These are phyloP conservation scores for Colletotrichum incanum DNA, from an alignment of 2,329 filamentous ascomycete genomes.

Conservation along the genomic window DNA sequence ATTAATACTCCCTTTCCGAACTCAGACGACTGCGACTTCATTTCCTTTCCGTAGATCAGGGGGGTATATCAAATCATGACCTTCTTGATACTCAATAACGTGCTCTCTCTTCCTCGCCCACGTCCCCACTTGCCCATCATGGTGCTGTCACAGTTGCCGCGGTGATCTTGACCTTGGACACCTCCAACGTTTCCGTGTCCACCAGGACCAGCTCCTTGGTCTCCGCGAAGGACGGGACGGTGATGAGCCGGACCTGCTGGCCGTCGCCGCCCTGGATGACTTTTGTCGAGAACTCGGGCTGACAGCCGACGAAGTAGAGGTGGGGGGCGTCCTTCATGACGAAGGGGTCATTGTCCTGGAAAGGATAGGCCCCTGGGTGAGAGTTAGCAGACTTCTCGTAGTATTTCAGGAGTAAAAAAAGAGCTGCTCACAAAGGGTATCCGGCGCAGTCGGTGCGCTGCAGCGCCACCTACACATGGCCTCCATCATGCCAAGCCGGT, in stretches of 20 bases:
- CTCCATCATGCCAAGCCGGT: slow-evolving; percentile 92
- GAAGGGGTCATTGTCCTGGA: slow-evolving; percentile 93
- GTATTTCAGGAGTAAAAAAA: slow-evolving; percentile 1
- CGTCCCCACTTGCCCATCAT: background rate
- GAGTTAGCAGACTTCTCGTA: slow-evolving; percentile 28
- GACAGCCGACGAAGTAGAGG: slow-evolving; percentile 90
- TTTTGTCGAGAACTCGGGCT: slow-evolving; percentile 82
- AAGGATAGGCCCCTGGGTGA: slow-evolving; percentile 90
- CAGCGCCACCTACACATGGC: slow-evolving; percentile 94
- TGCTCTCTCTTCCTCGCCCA: background rate
- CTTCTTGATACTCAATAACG: slow-evolving; percentile 27
- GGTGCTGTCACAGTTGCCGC: slow-evolving; percentile 32
- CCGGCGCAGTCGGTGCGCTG: slow-evolving; percentile 92
- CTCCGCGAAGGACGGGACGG: slow-evolving; percentile 85
- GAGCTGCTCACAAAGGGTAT: slow-evolving; percentile 85
- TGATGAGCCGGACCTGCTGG: slow-evolving; percentile 83
- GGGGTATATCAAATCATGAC: slow-evolving; percentile 40
- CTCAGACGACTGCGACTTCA: background rate
- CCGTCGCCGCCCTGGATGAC: slow-evolving; percentile 77
- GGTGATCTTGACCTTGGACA: slow-evolving; percentile 77
- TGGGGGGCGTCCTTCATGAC: slow-evolving; percentile 90
- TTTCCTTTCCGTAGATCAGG: slow-evolving; percentile 33
- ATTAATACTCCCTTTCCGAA: background rate
- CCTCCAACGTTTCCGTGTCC: slow-evolving; percentile 88
- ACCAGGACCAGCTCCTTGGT: slow-evolving; percentile 87